These are phyloP conservation scores for Penicillium soppii DNA, from an alignment of 495 filamentous ascomycete species.

Conservation along the genomic window DNA sequence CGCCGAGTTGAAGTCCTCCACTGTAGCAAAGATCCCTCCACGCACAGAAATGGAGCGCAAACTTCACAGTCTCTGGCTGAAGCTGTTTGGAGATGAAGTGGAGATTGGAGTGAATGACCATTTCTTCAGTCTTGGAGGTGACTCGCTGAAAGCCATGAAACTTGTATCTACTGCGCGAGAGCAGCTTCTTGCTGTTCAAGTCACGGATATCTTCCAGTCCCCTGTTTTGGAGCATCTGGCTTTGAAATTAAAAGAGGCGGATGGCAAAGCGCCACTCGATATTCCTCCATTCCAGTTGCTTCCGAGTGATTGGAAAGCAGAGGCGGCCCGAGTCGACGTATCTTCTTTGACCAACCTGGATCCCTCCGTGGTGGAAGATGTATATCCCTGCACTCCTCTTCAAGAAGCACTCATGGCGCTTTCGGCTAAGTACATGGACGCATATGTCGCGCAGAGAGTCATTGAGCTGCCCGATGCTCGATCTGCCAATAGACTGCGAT, in stretches of 20 bases:
- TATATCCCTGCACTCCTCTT: constrained; percentile 51
- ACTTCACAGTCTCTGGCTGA: not conserved
- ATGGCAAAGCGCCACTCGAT: not conserved
- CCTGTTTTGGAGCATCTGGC: constrained; percentile 17
- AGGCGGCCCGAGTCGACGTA: not conserved
- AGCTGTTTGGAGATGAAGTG: not conserved
- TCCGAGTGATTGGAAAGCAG: not conserved
- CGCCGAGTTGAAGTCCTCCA: not conserved
- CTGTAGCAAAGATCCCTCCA: not conserved
- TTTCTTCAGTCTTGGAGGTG: constrained; percentile 46
- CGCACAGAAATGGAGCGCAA: not conserved
- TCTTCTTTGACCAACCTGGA: constrained; percentile 1
- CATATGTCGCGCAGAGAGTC: constrained; percentile 30
- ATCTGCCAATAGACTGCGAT: not conserved
- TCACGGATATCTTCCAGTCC: constrained; percentile 31
- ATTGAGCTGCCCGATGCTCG: not conserved
- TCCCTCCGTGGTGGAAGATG: constrained; percentile 27
- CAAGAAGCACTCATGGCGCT: constrained; percentile 53
- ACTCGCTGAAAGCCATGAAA: constrained; percentile 36
- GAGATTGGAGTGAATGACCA: constrained; percentile 32
- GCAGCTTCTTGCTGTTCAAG: constrained; percentile 26
- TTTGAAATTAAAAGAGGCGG: not conserved
- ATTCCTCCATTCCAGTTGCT: constrained; percentile 8
- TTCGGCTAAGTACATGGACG: constrained; percentile 35
- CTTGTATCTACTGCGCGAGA: constrained; percentile 30